These are phyloP conservation scores for Coccomyxa subellipsoidea DNA, from an alignment of 163 green algal species.

Conservation along the genomic window DNA sequence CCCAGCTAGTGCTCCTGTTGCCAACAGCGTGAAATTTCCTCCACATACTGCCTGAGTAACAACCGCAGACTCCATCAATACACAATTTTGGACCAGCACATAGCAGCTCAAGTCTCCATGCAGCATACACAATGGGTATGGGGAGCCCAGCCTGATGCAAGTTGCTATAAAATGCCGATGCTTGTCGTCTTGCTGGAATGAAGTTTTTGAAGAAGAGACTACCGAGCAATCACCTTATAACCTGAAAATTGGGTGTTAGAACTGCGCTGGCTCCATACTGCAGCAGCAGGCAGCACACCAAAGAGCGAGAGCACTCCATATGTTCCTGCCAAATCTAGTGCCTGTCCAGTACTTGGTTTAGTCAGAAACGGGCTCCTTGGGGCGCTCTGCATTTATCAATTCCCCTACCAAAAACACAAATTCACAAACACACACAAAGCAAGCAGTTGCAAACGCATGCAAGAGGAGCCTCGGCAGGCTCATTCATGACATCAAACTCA, in stretches of 20 bases:
- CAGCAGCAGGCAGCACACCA: constrained; percentile 33
- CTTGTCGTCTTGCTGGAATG: no score
- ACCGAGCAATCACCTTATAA: not conserved
- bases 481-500: not conserved
- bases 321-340: constrained; percentile 30
- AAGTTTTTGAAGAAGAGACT: no score
- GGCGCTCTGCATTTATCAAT: not conserved
- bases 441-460: not conserved
- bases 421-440: not conserved
- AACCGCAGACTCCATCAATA: not conserved
- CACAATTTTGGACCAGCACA: not conserved
- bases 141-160: no score
- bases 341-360: not conserved
- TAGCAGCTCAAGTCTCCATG: no score
- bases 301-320: constrained; percentile 40
- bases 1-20: not conserved
- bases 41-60: not conserved
- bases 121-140: no score
- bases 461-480: no score
- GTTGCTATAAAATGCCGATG: no score
- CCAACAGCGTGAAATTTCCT: not conserved
- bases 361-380: no score
- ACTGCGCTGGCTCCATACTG: constrained; percentile 34
- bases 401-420: not conserved
- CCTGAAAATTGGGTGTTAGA: not conserved